Evolutionary conservation across 2,329 filamentous ascomycete genomes (phyloP).

Genomic region (Colletotrichum shisoi): DNA sequence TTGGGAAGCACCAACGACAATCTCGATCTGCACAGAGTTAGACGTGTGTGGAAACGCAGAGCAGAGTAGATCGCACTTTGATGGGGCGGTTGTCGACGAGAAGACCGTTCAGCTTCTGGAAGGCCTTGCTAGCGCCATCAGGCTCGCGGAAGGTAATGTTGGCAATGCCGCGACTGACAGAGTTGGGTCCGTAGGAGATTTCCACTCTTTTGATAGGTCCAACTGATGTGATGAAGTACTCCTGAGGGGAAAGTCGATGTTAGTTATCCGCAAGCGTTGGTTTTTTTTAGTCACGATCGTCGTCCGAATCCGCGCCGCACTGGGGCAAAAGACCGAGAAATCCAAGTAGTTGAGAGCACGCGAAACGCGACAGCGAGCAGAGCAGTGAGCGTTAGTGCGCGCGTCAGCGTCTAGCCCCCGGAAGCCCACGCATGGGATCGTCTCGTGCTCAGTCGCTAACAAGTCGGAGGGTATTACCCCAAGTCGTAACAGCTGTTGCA

Average conservation of each 20-base stretch:
- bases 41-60: not conserved
- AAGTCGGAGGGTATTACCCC: slow-evolving; percentile 37
- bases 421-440: not conserved
- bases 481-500: slow-evolving; percentile 28
- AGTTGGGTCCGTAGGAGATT: slow-evolving; percentile 90
- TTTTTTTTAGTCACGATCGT: slow-evolving; percentile 47
- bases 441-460: slow-evolving; percentile 30
- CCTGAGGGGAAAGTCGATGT: slow-evolving; percentile 75
- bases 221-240: slow-evolving; percentile 90
- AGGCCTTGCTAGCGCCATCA: slow-evolving; percentile 84
- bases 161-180: slow-evolving; percentile 89
- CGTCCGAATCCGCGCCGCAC: slow-evolving; percentile 40
- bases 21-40: slow-evolving; percentile 73
- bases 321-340: slow-evolving; percentile 41
- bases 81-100: slow-evolving; percentile 90
- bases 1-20: slow-evolving; percentile 81
- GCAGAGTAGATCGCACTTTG: slow-evolving; percentile 68
- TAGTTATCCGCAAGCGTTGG: slow-evolving; percentile 65
- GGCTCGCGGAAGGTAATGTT: slow-evolving; percentile 85
- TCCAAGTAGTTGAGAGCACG: slow-evolving; percentile 29
- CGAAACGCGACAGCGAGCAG: slow-evolving; percentile 46
- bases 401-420: slow-evolving; percentile 25
- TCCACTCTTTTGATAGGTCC: slow-evolving; percentile 91
- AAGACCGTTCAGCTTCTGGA: slow-evolving; percentile 83
- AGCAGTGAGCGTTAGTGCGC: slow-evolving; percentile 48